phyloP scores from a whole-genome alignment of 2,329 filamentous ascomycete species.

The Sporothrix luriei region DNA sequence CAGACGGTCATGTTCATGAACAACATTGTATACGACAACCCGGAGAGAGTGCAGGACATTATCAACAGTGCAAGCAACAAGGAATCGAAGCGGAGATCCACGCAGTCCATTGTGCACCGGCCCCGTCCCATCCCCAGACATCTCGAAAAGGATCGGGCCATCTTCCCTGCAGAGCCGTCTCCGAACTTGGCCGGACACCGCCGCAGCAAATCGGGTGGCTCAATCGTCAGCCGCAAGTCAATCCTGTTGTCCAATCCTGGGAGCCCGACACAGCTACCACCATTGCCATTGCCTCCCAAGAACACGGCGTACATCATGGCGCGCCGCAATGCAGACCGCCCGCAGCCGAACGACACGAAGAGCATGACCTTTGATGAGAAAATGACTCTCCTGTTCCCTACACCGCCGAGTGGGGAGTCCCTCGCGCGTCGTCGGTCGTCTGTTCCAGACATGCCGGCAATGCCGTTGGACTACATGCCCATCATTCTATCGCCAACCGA shows the following conservation, averaged over 20 bases:
- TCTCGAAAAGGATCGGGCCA: conserved; percentile 49
- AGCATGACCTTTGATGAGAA: conserved; percentile 64
- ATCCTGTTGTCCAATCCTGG: conserved; percentile 50
- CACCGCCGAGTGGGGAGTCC: conserved; percentile 41
- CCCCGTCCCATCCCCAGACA: conserved; percentile 60
- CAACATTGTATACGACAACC: conserved; percentile 59
- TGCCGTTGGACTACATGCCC: conserved; percentile 42
- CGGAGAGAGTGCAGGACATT: conserved; percentile 53
- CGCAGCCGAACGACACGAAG: conserved; percentile 56
- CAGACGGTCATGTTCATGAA: conserved; percentile 61
- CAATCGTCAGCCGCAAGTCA: conserved; percentile 51
- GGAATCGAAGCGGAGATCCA: conserved; percentile 35
- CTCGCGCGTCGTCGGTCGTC: conserved; percentile 44
- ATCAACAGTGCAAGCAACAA: conserved; percentile 48
- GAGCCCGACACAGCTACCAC: conserved; percentile 55
- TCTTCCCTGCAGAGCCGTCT: conserved; percentile 52
- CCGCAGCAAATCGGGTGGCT: conserved; percentile 55
- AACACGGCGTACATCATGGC: conserved; percentile 41
- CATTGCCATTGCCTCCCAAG: conserved; percentile 57
- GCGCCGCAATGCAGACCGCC: conserved; percentile 40
- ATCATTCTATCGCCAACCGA: conserved; percentile 37
- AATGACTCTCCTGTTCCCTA: conserved; percentile 55
- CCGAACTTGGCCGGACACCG: conserved; percentile 46
- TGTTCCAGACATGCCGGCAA: conserved; percentile 50
- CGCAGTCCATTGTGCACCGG: conserved; percentile 54